Evolutionary conservation across 2,329 filamentous ascomycete species (phyloP).

Genomic region (Macrophomina pseudophaseolina): DNA sequence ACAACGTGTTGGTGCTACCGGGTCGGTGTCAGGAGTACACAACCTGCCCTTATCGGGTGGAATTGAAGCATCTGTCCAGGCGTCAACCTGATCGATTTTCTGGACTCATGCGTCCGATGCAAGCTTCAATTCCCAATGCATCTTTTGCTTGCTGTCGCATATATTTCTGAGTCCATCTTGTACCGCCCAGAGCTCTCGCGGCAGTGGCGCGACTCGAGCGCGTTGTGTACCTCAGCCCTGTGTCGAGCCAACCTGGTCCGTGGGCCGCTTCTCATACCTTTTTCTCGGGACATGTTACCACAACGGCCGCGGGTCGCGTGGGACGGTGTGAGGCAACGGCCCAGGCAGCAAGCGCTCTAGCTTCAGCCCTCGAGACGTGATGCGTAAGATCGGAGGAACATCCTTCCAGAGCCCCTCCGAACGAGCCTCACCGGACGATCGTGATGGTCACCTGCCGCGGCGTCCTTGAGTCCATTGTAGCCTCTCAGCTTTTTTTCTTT

Average conservation of each 20-base stretch:
- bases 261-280: background rate
- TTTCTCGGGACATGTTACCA: conserved; percentile 12
- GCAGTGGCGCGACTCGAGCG: conserved; percentile 15
- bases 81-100: no score
- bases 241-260: background rate
- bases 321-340: conserved; percentile 7
- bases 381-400: conserved; percentile 17
- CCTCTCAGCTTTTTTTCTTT: background rate
- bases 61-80: no score
- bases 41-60: no score
- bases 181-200: background rate
- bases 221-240: conserved; percentile 15
- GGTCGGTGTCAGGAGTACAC: no score
- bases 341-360: conserved; percentile 14
- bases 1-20: background rate
- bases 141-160: no score
- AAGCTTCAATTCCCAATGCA: no score
- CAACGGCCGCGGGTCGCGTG: background rate
- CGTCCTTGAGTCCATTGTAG: background rate
- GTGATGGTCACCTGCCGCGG: background rate
- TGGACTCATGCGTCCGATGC: no score
- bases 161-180: no score
- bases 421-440: conserved; percentile 9
- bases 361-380: background rate
- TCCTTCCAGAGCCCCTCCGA: conserved; percentile 2